Evolutionary conservation across 176 grass and related monocot genomes (phyloP).

Genomic region (Juncus effusus): DNA sequence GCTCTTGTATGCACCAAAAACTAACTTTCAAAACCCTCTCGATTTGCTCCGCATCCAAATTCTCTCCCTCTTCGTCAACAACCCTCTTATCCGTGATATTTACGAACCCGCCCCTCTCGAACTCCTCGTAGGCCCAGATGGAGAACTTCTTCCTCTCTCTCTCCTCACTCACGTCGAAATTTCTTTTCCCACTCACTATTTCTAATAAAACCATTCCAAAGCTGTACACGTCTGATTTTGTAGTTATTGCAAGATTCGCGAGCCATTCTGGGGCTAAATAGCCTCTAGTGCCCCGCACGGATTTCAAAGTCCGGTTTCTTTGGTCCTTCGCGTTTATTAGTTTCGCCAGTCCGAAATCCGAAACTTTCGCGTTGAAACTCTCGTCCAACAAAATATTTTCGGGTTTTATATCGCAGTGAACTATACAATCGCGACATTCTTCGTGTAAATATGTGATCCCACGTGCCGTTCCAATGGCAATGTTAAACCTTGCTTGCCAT

Average conservation of each 20-base stretch:
- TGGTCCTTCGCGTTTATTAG: constrained; percentile 87
- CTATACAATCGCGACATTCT: constrained; percentile 97
- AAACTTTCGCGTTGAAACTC: constrained; percentile 80
- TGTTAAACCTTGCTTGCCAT: constrained; percentile 59
- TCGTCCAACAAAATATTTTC: constrained; percentile 98
- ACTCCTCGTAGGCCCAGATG: constrained; percentile 83
- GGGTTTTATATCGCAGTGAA: constrained; percentile 97
- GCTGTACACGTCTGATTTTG: constrained; percentile 94
- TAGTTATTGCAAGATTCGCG: constrained; percentile 85
- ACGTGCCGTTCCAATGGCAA: constrained; percentile 74
- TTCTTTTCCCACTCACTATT: constrained; percentile 67
- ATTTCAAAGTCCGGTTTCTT: constrained; percentile 73
- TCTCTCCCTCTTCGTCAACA: constrained; percentile 39
- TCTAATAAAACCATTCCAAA: constrained; percentile 97
- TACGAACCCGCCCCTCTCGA: constrained; percentile 49
- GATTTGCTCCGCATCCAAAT: constrained; percentile 60
- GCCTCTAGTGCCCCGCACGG: constrained; percentile 71
- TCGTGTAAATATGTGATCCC: constrained; percentile 96
- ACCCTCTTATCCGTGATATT: constrained; percentile 48
- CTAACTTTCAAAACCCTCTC: constrained; percentile 58
- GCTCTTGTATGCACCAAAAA: constrained; percentile 99
- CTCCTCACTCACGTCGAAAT: constrained; percentile 80
- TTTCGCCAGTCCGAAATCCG: constrained; percentile 92
- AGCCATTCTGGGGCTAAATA: constrained; percentile 97
- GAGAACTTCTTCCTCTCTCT: constrained; percentile 81